phyloP scores from a whole-genome alignment of 495 filamentous ascomycete genomes.

The Pseudomonodictys pantanalensis region DNA sequence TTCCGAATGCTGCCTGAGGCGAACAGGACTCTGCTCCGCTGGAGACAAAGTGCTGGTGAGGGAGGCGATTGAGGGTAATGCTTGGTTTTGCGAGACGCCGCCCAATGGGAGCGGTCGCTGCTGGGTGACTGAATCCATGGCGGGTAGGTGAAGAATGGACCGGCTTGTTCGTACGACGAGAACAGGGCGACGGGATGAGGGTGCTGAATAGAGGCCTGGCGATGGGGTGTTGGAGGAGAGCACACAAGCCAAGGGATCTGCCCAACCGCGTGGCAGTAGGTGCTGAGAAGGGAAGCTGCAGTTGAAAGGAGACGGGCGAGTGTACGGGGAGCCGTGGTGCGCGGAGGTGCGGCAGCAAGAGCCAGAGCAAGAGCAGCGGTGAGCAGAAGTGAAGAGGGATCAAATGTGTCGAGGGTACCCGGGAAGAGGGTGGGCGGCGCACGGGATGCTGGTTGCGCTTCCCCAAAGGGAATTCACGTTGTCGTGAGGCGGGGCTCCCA shows the following conservation, averaged over 20 bases:
- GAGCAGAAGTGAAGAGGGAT: not conserved
- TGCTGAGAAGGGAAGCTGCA: not conserved
- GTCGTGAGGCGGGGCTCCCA: slow-evolving; percentile 9
- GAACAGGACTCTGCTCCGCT: slow-evolving; percentile 28
- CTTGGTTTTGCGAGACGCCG: slow-evolving; percentile 26
- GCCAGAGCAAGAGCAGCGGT: too few species aligned
- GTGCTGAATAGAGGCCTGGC: not conserved
- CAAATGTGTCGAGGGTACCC: not conserved
- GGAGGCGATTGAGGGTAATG: slow-evolving; percentile 34
- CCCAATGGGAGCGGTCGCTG: slow-evolving; percentile 14
- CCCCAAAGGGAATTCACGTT: slow-evolving; percentile 10
- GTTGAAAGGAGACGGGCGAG: not conserved
- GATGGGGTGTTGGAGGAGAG: slow-evolving; percentile 10
- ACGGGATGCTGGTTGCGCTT: slow-evolving; percentile 20
- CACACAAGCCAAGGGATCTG: not conserved
- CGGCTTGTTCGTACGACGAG: slow-evolving; percentile 15
- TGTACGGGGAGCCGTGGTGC: not conserved
- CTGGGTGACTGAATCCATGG: slow-evolving; percentile 20
- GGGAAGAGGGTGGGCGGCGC: slow-evolving; percentile 2
- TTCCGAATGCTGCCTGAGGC: slow-evolving; percentile 27
- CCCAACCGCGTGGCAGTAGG: slow-evolving; percentile 9
- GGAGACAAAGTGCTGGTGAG: slow-evolving; percentile 26
- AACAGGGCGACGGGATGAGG: not conserved
- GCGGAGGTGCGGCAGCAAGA: not conserved
- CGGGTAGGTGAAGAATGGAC: slow-evolving; percentile 1